These are phyloP conservation scores for Arthrobotrys iridis DNA, from an alignment of 2,329 filamentous ascomycete genomes.

Conservation along the genomic window DNA sequence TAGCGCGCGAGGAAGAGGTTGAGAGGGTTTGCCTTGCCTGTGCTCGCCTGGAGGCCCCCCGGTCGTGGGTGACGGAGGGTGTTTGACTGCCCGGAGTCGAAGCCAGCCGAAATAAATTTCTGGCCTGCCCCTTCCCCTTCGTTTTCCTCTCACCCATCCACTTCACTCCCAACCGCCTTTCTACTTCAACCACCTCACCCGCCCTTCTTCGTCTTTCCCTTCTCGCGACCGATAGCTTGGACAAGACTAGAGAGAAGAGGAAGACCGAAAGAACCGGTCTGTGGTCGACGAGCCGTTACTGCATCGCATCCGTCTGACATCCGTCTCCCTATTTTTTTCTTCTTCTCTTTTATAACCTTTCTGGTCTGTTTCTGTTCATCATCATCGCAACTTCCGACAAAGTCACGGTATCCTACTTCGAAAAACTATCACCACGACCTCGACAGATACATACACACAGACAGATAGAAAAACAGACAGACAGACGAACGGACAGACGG, in stretches of 20 bases:
- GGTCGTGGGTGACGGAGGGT: neutral
- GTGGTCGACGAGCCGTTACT: constrained; percentile 12
- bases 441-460: neutral
- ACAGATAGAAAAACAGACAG: too few relatives aligned
- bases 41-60: constrained; percentile 12
- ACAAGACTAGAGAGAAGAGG: constrained; percentile 15
- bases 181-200: constrained; percentile 14
- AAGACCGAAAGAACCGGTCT: constrained; percentile 10
- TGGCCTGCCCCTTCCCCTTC: constrained; percentile 51
- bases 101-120: constrained; percentile 44
- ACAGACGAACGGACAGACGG: neutral
- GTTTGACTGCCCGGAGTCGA: neutral
- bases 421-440: constrained; percentile 9
- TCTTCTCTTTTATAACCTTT: neutral
- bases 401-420: neutral
- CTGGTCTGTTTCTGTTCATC: neutral
- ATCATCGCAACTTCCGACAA: constrained; percentile 20
- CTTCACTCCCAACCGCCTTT: constrained; percentile 1
- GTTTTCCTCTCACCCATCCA: constrained; percentile 20
- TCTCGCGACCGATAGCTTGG: constrained; percentile 14
- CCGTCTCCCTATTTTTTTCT: neutral
- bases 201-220: constrained; percentile 22
- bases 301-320: constrained; percentile 9
- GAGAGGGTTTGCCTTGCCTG: constrained; percentile 37
- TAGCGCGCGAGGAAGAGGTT: neutral